Conservation (phyloP, 257 asterid species). For the Salvia miltiorrhiza region DNA sequence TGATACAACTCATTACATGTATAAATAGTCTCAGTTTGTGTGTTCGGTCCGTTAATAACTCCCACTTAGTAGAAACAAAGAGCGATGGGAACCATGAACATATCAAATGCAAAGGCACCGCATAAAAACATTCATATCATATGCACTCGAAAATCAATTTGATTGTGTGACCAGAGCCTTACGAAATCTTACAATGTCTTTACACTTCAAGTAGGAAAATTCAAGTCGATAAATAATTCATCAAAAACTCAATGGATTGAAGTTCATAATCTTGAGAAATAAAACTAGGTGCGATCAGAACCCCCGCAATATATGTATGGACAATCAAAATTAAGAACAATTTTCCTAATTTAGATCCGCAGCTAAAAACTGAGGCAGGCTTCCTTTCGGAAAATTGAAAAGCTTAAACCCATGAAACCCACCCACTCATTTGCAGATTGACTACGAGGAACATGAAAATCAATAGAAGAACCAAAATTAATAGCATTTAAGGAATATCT, state of each 20-base stretch:
- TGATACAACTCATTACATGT: neutral
- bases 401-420: neutral
- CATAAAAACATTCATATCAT: neutral
- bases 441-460: conserved; percentile 1
- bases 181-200: neutral
- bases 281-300: neutral
- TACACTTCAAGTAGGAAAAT: neutral
- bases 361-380: neutral
- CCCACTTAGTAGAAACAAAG: neutral
- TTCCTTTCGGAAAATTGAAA: neutral
- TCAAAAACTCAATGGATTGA: neutral
- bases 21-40: neutral
- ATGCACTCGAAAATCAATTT: neutral
- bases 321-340: neutral
- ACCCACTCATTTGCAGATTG: conserved; percentile 12
- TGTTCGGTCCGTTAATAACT: neutral
- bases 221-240: neutral
- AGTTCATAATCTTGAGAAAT: neutral
- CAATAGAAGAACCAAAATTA: neutral
- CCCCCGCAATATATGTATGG: neutral
- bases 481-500: neutral
- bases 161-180: neutral
- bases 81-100: neutral
- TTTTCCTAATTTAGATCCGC: conserved; percentile 9
- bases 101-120: neutral